Evolutionary conservation across 2,329 filamentous ascomycete genomes (phyloP), one percentile per base, ranked within the genome.

Genomic region (Hymenoscyphus scutula): DNA sequence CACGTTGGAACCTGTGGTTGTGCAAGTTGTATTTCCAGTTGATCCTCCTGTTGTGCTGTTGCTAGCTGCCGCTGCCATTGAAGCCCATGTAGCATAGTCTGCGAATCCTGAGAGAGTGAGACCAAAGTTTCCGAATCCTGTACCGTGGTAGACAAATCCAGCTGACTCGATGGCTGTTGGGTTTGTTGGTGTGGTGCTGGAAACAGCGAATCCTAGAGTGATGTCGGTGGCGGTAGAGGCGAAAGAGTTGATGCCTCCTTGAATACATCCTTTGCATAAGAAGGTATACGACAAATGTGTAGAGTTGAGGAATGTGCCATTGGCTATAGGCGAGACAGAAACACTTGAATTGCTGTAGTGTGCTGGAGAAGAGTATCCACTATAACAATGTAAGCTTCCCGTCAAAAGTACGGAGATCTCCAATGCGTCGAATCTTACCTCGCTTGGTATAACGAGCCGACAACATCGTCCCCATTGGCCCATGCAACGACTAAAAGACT

Each of bases 251-350:
- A 70, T 64, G 58, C 76, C 75, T 5, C 71, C 71, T 29, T 53
- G 29, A 61, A 80, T 72, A 62, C 80, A 82, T 11, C 76, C 75
- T 55, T 75, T 71, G 69, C 82, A 85, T 38, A 84, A 76, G 72
- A 84, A 84, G 0, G 82, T 84, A 65, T 81, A 82, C 2, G 79
- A 79, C 69, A 79, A 79, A 65, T 83, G 80, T 1, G 82, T 84
- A 63, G 73, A 74, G 75, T 84, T 84, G 62, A 82, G 72, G 27
- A 79, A 82, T 1, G 81, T 82, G 25, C 81, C 81, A 23, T 80
- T 80, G 2, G 53, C 30, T 64, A 83, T 84, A 11, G 80, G 77
- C 15, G 76, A 77, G 17, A 67, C 60, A 3, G 77, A 76, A 68
- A 81, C 80, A n/a, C 77, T 74, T 2, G 77, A 72, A 65, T 66